These are phyloP conservation scores for Amaranthus hypochondriacus DNA, from an alignment of 148 eudicot genomes.

Conservation along the genomic window DNA sequence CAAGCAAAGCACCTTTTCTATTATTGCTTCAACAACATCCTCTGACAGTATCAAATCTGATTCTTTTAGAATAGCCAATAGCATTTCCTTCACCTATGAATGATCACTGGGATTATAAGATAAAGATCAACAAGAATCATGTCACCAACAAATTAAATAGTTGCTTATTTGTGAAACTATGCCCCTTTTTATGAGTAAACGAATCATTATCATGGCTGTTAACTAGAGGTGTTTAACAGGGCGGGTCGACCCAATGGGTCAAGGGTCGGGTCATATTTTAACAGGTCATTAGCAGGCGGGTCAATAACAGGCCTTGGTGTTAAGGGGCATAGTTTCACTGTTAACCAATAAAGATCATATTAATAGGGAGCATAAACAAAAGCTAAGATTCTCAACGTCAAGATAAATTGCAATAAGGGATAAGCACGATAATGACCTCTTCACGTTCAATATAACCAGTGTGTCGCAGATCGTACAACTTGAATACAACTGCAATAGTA, in stretches of 20 bases:
- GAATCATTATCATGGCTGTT: background rate
- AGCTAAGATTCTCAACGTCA: background rate
- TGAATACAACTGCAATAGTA: slow-evolving; percentile 34
- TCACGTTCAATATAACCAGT: slow-evolving; percentile 39
- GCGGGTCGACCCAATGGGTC: no score
- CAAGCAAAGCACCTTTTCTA: slow-evolving; percentile 19
- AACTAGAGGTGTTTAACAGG: no score
- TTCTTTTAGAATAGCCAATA: slow-evolving; percentile 20
- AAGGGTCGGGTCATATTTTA: no score
- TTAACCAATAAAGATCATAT: no score
- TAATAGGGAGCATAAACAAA: background rate
- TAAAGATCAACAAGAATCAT: background rate
- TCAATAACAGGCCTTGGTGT: no score
- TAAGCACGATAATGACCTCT: slow-evolving; percentile 24
- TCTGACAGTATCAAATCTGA: slow-evolving; percentile 12
- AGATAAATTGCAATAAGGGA: background rate
- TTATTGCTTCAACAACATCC: slow-evolving; percentile 20
- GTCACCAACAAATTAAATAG: background rate
- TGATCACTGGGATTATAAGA: no score
- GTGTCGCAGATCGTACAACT: slow-evolving; percentile 30
- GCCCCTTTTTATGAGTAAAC: background rate
- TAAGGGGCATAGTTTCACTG: no score
- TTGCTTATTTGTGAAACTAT: background rate
- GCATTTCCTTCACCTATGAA: slow-evolving; percentile 26
- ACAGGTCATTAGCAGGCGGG: no score